Percentiles rank a stretch among this genome's conserved stretches.
phyloP scores from a whole-genome alignment of 306 rosid species.

The Adenanthera pavonina region DNA sequence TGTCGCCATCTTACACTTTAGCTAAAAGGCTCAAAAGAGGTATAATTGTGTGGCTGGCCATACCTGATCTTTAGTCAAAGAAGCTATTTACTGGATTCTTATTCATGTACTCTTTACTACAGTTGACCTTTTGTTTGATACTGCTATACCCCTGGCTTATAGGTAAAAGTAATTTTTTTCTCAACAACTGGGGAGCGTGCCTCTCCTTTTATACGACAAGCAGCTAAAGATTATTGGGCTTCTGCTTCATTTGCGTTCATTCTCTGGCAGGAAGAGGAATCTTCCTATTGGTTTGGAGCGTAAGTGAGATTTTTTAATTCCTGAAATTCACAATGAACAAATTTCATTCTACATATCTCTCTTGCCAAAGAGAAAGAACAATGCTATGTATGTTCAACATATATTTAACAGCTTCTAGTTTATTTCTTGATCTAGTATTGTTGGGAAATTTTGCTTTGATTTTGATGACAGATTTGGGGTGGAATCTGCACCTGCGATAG shows the following conservation, averaged over 20 bases:
- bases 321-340: constrained; percentile 9
- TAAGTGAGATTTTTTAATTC: constrained; percentile 49
- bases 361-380: constrained; percentile 25
- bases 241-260: constrained; percentile 87
- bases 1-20: neutral
- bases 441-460: constrained; percentile 9
- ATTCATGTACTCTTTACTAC: constrained; percentile 26
- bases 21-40: too few relatives aligned
- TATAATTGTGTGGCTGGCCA: neutral
- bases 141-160: constrained; percentile 38
- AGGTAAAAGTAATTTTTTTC: constrained; percentile 87
- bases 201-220: constrained; percentile 77
- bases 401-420: constrained; percentile 17
- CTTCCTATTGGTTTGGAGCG: constrained; percentile 82
- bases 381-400: constrained; percentile 21
- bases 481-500: constrained; percentile 89
- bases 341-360: constrained; percentile 8
- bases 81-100: neutral
- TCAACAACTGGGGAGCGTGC: constrained; percentile 87
- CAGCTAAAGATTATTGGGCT: constrained; percentile 74
- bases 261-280: constrained; percentile 88
- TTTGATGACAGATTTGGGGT: constrained; percentile 75
- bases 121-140: constrained; percentile 26
- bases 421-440: constrained; percentile 28
- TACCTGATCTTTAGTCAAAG: neutral